Base-by-base conservation (phyloP, 2,329 filamentous ascomycete species). In the Rugonectria rugulosa region DNA sequence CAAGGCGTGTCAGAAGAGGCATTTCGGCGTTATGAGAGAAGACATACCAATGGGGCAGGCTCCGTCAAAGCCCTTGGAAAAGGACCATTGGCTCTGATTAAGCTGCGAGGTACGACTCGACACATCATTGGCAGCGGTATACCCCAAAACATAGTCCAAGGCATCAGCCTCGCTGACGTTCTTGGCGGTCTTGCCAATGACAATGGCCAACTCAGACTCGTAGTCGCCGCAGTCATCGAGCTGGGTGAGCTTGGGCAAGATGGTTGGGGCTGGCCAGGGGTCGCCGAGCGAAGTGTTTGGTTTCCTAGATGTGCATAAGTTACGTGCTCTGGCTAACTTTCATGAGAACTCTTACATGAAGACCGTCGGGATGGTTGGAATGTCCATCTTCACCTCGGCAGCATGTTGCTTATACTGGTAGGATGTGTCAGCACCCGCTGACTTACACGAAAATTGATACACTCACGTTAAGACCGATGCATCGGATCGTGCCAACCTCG, bases 121-220 rank as follows among this genome's bases (percentile, higher is more conserved):
- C 6, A 89, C 80, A 65, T 89, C 86, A 71, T 88, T 89, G 64
- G 80, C 79, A 19, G 80, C 79, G 1, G 84, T 86, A 68, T 89
- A 89, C 23, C 86, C 86, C 2, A 88, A 79, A 5, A 89, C 77
- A 63, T 88, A 86, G 59, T 81, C 77, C 45, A 84, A 67, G 5
- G 84, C 84, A 23, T 87, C 78, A 1, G 74, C 76, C 61, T 85
- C 82, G 40, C 77, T 73, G 9, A 86, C 82, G 60, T 87, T 83
- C 75, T 77, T 69, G 71, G 76, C 74, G 11, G 73, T 68, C 60
- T 74, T 76, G 26, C 81, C 81, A 37, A 87, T 79, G 11, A 87
- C 75, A 24, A 86, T 77, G 11, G 79, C 82, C 45, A 87, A 75
- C 70, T 87, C 84, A 3, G 81, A 80, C 68, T 86, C 82, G 67